Evolutionary conservation across 176 grass and related monocot genomes (phyloP).

Genomic region (Eragrostis curvula): DNA sequence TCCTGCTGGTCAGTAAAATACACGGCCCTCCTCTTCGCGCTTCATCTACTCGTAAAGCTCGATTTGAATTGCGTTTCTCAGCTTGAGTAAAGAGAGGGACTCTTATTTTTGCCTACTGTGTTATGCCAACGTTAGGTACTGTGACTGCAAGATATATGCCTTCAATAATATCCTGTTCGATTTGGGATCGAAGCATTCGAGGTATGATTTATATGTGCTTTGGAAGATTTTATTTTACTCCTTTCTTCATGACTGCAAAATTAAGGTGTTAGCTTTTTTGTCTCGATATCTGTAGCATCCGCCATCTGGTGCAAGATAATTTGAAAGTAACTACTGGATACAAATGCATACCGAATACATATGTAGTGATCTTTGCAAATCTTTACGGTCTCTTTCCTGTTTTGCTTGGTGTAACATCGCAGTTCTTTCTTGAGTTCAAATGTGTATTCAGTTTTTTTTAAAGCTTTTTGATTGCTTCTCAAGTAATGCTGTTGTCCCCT

Average conservation of each 20-base stretch:
- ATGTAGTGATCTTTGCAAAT: not conserved
- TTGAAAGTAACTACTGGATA: not conserved
- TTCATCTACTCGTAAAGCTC: conserved; percentile 2
- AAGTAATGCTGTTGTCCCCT: conserved; percentile 10
- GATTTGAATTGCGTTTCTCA: conserved; percentile 30
- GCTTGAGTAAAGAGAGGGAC: not conserved
- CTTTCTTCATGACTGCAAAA: conserved; percentile 18
- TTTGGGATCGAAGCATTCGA: conserved; percentile 67
- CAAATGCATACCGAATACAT: not conserved
- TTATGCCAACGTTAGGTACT: conserved; percentile 59
- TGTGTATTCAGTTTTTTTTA: conserved; percentile 11
- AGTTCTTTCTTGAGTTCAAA: not conserved
- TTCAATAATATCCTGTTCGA: conserved; percentile 69
- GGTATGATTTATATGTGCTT: conserved; percentile 52
- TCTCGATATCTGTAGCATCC: not conserved
- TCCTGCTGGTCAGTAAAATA: conserved; percentile 62
- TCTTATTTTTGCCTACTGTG: conserved; percentile 14
- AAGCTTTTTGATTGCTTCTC: conserved; percentile 7
- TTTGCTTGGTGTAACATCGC: not conserved
- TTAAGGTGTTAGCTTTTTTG: conserved; percentile 15
- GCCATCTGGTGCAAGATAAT: conserved; percentile 16
- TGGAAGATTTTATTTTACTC: not conserved
- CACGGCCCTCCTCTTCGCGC: not conserved
- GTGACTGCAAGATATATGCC: conserved; percentile 78
- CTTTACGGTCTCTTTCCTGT: not conserved